phyloP scores from a whole-genome alignment of 805 yeast genomes.

The Candida peoriensis region DNA sequence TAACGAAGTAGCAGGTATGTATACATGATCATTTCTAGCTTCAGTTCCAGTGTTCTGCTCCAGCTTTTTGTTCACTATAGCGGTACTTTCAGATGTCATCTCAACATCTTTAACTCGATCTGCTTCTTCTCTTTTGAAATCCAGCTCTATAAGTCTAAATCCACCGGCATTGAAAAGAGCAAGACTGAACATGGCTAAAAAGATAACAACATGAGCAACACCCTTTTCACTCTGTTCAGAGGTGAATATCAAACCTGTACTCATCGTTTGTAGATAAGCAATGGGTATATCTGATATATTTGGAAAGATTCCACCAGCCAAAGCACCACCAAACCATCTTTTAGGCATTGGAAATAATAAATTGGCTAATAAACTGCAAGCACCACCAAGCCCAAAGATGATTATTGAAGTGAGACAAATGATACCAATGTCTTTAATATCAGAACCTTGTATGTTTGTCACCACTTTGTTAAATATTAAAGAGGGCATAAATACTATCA shows the following conservation, averaged over 20 bases:
- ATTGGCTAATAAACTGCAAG: constrained; percentile 36
- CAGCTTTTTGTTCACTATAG: no score
- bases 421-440: constrained; percentile 67
- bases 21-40: no score
- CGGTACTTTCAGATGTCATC: not conserved
- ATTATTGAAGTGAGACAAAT: constrained; percentile 44
- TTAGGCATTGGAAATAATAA: constrained; percentile 57
- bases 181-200: constrained; percentile 59
- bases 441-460: constrained; percentile 56
- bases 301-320: constrained; percentile 70
- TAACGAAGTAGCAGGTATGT: not conserved
- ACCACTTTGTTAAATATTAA: constrained; percentile 73
- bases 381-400: constrained; percentile 41
- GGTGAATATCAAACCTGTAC: constrained; percentile 52
- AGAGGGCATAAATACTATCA: constrained; percentile 68
- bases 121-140: constrained; percentile 40
- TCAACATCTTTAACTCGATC: constrained; percentile 14
- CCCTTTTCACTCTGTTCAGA: constrained; percentile 58
- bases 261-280: constrained; percentile 73
- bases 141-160: constrained; percentile 60
- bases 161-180: constrained; percentile 72
- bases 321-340: constrained; percentile 70
- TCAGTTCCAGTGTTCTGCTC: no score
- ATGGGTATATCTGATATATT: constrained; percentile 82
- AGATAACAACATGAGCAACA: constrained; percentile 75